A percentile compares a stretch with the other conserved stretches of the same genome.
Evolutionary conservation across 495 filamentous ascomycete species (phyloP).

Genomic region (Apiosordaria backusii): DNA sequence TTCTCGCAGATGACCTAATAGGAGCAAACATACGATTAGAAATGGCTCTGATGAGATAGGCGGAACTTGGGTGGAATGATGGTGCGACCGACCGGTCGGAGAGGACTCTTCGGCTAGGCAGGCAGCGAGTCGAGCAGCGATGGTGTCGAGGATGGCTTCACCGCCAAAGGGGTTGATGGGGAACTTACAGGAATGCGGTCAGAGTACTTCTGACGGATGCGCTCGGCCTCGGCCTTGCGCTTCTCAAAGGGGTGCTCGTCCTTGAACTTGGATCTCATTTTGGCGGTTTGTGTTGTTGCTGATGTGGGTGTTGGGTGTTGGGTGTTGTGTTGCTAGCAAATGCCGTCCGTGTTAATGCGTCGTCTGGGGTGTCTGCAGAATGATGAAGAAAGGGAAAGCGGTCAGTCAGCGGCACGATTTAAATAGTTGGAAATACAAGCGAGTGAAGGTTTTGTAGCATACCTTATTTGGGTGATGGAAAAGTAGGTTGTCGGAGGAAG

Average conservation of each 20-base stretch:
- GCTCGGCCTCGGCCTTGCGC: conserved; percentile 97
- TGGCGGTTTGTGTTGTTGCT: conserved; percentile 38
- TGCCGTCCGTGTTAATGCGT: background rate
- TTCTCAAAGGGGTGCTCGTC: conserved; percentile 99
- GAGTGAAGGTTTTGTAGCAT: background rate
- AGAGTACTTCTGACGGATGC: conserved; percentile 97
- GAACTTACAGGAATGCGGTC: conserved; percentile 96
- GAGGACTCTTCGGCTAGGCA: conserved; percentile 3
- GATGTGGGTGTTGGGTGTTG: conserved; percentile 5
- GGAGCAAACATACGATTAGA: conserved; percentile 13
- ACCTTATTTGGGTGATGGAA: conserved; percentile 5
- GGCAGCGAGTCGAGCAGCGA: background rate
- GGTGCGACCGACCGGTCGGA: background rate
- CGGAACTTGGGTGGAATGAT: background rate
- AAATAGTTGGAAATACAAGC: conserved; percentile 4
- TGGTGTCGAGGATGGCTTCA: background rate
- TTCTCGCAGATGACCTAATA: conserved; percentile 97
- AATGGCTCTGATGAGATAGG: background rate
- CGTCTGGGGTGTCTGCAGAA: conserved; percentile 1
- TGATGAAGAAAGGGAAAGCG: background rate
- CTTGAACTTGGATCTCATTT: conserved; percentile 98
- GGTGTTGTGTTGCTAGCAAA: conserved; percentile 2
- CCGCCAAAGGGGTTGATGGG: background rate
- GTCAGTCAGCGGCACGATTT: conserved; percentile 4
- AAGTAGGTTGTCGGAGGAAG: conserved; percentile 11